A percentile compares a stretch with the other conserved stretches of the same genome.
These are phyloP conservation scores for Arctium lappa DNA, from an alignment of 129 eudicot species.

Conservation along the genomic window DNA sequence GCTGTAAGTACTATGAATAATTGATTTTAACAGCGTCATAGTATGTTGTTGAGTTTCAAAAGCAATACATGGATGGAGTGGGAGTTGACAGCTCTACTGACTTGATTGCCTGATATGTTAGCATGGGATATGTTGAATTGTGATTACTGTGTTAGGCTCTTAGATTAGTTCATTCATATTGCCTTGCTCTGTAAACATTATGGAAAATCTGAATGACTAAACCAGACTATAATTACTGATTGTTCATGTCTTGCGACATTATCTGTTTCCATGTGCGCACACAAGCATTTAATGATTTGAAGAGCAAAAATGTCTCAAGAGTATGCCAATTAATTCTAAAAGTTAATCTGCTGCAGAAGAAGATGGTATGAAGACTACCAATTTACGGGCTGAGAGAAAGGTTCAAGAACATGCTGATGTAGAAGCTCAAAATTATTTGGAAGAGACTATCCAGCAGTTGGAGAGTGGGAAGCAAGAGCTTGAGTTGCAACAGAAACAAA, in stretches of 20 bases:
- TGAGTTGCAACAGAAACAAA: constrained; percentile 82
- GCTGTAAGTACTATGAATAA: neutral
- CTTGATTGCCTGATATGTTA: neutral
- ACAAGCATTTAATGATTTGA: neutral
- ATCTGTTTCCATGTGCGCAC: neutral
- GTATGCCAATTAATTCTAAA: neutral
- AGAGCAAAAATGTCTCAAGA: neutral
- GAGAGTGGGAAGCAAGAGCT: constrained; percentile 82
- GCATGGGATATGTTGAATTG: neutral
- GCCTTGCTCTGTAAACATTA: neutral
- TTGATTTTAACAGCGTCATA: neutral
- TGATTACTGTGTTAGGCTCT: neutral
- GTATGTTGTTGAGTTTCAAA: neutral
- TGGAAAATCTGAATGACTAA: neutral
- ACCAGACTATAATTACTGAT: neutral
- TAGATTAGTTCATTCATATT: neutral
- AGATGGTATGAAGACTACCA: constrained; percentile 90
- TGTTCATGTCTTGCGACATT: neutral
- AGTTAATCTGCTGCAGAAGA: constrained; percentile 59
- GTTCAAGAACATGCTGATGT: constrained; percentile 77
- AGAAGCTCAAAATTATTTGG: constrained; percentile 85
- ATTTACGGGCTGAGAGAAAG: constrained; percentile 85
- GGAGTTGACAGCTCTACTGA: neutral
- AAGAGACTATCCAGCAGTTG: constrained; percentile 86
- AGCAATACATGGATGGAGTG: neutral